phyloP scores from a whole-genome alignment of 106 monocot species.

The Amphibolis antarctica region DNA sequence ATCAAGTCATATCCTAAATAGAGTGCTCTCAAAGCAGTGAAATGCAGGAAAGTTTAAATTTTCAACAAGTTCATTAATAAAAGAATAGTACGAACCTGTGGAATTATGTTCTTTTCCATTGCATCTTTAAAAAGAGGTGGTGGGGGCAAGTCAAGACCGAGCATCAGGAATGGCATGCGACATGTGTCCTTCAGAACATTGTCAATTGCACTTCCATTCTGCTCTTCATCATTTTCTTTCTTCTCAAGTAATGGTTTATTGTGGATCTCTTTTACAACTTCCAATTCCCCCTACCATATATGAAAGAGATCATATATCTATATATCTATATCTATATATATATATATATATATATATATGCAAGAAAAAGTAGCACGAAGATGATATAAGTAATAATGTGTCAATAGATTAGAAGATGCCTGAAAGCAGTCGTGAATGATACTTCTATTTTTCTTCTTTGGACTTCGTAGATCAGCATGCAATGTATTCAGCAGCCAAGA shows the following conservation, averaged over 20 bases:
- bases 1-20: too few species aligned
- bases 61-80: too few species aligned
- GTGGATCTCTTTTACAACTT: constrained; percentile 92
- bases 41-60: too few species aligned
- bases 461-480: constrained; percentile 57
- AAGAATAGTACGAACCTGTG: constrained; percentile 41
- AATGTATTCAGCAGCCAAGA: constrained; percentile 94
- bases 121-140: constrained; percentile 99
- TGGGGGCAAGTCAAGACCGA: constrained; percentile 89
- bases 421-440: constrained; percentile 92
- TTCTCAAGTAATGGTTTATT: constrained; percentile 46
- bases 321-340: too few species aligned
- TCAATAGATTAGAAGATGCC: not conserved
- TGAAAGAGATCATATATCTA: too few species aligned
- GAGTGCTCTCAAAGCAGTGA: too few species aligned
- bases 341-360: too few species aligned
- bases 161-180: constrained; percentile 71
- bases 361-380: too few species aligned
- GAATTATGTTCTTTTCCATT: constrained; percentile 99
- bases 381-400: too few species aligned
- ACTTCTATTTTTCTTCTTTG: constrained; percentile 65
- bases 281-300: constrained; percentile 61
- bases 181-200: constrained; percentile 60
- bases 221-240: constrained; percentile 45
- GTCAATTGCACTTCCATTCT: constrained; percentile 8